Evolutionary conservation across 345 rosid species (phyloP).

Genomic region (Eucalyptus curtisii): DNA sequence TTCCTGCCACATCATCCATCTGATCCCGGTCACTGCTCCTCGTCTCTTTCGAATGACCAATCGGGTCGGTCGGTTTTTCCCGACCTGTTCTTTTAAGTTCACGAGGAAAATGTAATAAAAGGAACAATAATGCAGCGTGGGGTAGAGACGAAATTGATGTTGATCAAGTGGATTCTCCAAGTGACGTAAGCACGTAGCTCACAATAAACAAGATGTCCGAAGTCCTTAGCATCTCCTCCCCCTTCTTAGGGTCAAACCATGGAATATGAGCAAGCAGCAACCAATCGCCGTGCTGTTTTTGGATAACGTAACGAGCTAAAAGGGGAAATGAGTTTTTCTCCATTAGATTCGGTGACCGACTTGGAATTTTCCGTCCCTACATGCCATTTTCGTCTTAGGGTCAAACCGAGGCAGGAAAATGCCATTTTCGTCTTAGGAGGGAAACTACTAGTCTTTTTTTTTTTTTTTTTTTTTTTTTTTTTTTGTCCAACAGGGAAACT

Average conservation of each 20-base stretch:
- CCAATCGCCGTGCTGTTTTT: background rate
- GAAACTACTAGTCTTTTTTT: background rate
- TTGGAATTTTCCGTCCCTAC: background rate
- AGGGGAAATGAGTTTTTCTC: background rate
- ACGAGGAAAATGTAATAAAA: background rate
- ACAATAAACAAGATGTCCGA: background rate
- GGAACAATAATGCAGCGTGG: background rate
- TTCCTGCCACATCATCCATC: background rate
- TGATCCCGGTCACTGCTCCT: background rate
- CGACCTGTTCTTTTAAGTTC: too few species aligned
- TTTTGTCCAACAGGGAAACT: too few species aligned
- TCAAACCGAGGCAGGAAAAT: background rate
- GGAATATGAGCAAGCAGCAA: too few species aligned
- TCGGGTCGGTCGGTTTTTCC: background rate
- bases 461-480: too few species aligned
- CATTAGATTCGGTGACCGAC: background rate
- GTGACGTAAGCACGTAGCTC: background rate
- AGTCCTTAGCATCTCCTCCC: background rate
- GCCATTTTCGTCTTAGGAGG: background rate
- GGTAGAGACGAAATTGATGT: background rate
- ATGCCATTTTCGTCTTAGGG: background rate
- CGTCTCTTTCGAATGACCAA: background rate
- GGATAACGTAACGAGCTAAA: background rate
- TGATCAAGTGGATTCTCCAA: background rate
- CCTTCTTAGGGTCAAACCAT: too few species aligned